A percentile compares a stretch with the other conserved stretches of the same genome.
Evolutionary conservation across 768 basidiomycete species (phyloP).

Genomic region (Kwoniella sp.): DNA sequence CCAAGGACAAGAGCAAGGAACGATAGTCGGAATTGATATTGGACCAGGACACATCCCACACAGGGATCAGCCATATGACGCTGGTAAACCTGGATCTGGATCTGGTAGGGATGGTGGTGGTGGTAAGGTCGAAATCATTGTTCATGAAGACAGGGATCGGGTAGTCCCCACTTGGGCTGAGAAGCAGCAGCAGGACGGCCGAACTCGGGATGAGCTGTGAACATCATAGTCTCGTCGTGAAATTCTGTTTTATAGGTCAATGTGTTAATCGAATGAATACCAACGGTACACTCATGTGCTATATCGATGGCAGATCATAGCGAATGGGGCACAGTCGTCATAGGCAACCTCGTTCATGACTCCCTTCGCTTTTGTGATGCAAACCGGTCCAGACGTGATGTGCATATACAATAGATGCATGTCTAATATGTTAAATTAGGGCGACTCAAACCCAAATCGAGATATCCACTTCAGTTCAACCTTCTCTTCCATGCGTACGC

Average conservation of each 20-base stretch:
- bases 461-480: not conserved
- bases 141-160: not conserved
- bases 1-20: constrained; percentile 2
- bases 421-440: not conserved
- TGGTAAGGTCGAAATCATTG: constrained; percentile 18
- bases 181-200: constrained; percentile 1
- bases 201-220: not conserved
- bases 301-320: too few relatives aligned
- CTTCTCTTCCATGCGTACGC: not conserved
- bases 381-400: too few relatives aligned
- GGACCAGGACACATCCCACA: constrained; percentile 9
- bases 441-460: not conserved
- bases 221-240: not conserved
- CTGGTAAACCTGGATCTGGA: not conserved
- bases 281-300: too few relatives aligned
- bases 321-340: too few relatives aligned
- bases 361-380: too few relatives aligned
- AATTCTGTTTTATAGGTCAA: too few relatives aligned
- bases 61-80: constrained; percentile 5
- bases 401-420: constrained; percentile 8
- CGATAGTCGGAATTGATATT: not conserved
- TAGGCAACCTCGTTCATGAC: too few relatives aligned
- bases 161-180: constrained; percentile 3
- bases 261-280: too few relatives aligned
- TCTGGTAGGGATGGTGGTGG: not conserved